These are phyloP conservation scores for Geotrichum aggregatum DNA, from an alignment of 1,139 yeast genomes.

Conservation along the genomic window DNA sequence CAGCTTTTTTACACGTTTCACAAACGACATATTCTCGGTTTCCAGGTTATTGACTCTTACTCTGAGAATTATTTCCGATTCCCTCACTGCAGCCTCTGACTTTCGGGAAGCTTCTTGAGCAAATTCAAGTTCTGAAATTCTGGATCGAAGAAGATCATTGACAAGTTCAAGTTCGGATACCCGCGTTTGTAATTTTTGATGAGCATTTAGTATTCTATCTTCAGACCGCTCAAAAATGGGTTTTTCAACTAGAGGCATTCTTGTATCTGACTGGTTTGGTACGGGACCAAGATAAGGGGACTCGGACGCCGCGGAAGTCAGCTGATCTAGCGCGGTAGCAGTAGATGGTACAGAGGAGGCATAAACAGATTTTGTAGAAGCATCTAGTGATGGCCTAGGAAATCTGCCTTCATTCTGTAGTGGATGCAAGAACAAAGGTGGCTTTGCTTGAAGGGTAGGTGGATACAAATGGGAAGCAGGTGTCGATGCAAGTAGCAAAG, in stretches of 20 bases:
- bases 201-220: constrained; percentile 37
- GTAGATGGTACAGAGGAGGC: neutral
- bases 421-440: neutral
- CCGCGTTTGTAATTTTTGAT: constrained; percentile 28
- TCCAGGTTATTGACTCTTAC: constrained; percentile 19
- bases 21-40: constrained; percentile 40
- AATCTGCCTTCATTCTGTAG: neutral
- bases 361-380: neutral
- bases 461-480: constrained; percentile 8
- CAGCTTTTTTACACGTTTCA: neutral
- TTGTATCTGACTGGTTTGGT: neutral
- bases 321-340: constrained; percentile 27
- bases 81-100: constrained; percentile 25
- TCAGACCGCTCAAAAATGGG: constrained; percentile 23
- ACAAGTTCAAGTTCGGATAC: constrained; percentile 81
- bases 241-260: constrained; percentile 9
- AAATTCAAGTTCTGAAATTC: constrained; percentile 77
- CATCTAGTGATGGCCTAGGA: neutral
- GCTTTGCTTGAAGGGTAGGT: constrained; percentile 4
- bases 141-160: constrained; percentile 75
- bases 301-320: constrained; percentile 28
- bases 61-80: constrained; percentile 25
- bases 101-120: constrained; percentile 45
- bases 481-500: constrained; percentile 19
- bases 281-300: constrained; percentile 27